Base-by-base conservation (phyloP, 441 rosid species). In the Aleurites moluccanus region DNA sequence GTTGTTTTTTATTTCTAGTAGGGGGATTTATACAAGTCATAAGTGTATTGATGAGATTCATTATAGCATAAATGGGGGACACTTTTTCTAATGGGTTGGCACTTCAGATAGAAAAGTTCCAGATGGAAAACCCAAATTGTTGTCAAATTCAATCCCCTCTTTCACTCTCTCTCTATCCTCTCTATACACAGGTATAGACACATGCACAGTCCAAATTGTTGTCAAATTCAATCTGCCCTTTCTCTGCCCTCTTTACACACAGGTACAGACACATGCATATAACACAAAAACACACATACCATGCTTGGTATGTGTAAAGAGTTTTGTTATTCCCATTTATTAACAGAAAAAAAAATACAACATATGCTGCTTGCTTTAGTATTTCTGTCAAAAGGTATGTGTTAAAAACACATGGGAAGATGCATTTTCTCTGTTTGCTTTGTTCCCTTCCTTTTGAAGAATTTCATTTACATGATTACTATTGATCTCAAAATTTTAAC, bases 401-500 rank as follows among this genome's bases (percentile, higher is more conserved):
- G 73, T 33, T 44, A 20, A 52, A 50, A 61, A 35, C 27, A 11
- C 10, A 8, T 18, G 20, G 15, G 64, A 71, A 30, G 14, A 52
- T 27, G 8, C 35, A 33, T 42, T 30, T 53, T n/a, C 5, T 27
- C 28, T 66, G 40, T 27, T 49, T 47, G 40, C 47, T 11, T 42
- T 42, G n/a, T 74, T 42, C 33, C 66, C 42, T 1, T n/a, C 7
- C 7, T 7, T 47, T 3, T 49, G 6, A 47, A 25, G 38, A 28
- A 57, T 71, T 16, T 21, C n/a, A n/a, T 60, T n/a, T 38, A 53
- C 47, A 4, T 55, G 33, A 28, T 59, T 20, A 60, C 53, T 61
- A 14, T 42, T 81, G 57, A 57, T 64, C 55, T 73, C 67, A 61
- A 62, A 75, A 57, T 57, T 79, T 68, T 71, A 73, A 70, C 73